These are phyloP conservation scores for Quercus parvula DNA, from an alignment of 306 rosid genomes.

Conservation along the genomic window DNA sequence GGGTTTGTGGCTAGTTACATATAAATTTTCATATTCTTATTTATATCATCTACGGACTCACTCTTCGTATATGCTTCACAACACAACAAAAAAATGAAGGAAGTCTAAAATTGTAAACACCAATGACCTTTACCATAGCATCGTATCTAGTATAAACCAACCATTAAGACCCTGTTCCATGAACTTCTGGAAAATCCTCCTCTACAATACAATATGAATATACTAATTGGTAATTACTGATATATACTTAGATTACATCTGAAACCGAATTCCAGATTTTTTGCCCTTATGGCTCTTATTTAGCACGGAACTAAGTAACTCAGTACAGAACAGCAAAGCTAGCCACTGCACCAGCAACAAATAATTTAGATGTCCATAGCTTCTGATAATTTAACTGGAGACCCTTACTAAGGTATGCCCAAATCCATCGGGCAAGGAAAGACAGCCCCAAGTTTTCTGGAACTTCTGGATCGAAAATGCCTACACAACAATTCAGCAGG, in stretches of 20 bases:
- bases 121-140: neutral
- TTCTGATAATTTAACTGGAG: slow-evolving; percentile 11
- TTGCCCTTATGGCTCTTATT: neutral
- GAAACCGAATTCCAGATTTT: neutral
- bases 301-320: slow-evolving; percentile 25
- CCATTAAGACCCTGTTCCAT: neutral
- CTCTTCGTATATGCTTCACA: neutral
- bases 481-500: slow-evolving; percentile 41
- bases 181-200: neutral
- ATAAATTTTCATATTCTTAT: neutral
- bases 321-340: slow-evolving; percentile 46
- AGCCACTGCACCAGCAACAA: slow-evolving; percentile 40
- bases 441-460: slow-evolving; percentile 53
- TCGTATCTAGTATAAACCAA: neutral
- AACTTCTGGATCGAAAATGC: slow-evolving; percentile 64
- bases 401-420: slow-evolving; percentile 33
- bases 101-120: neutral
- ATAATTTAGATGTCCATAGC: slow-evolving; percentile 30
- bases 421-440: slow-evolving; percentile 57
- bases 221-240: neutral
- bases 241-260: neutral
- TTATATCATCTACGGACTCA: neutral
- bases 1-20: no score
- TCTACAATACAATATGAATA: neutral
- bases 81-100: no score